phyloP scores from a whole-genome alignment of 805 yeast genomes.

The Myxozyma nipponensis region DNA sequence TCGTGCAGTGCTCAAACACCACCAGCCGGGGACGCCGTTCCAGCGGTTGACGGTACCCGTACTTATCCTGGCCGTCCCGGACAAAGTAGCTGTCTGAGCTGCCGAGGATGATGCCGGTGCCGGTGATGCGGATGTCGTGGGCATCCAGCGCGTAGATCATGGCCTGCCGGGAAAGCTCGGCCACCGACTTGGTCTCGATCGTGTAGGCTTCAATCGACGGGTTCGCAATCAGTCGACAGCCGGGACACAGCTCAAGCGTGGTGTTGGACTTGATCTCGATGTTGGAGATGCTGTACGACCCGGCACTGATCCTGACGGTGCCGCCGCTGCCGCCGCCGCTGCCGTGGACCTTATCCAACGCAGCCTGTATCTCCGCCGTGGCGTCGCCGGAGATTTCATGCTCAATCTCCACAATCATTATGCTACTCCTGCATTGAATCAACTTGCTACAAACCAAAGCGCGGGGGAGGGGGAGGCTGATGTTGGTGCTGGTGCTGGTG shows the following conservation, averaged over 20 bases:
- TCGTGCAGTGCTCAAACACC: neutral
- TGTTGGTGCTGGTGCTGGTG: too few species aligned
- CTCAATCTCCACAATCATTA: too few species aligned
- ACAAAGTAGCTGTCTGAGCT: neutral
- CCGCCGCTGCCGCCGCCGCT: neutral
- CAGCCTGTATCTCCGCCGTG: neutral
- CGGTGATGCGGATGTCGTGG: neutral
- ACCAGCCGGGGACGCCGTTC: neutral
- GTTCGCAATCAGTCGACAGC: neutral
- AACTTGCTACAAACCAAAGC: too few species aligned
- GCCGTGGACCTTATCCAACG: neutral
- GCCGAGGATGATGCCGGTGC: neutral
- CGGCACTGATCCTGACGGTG: neutral
- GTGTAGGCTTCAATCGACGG: neutral
- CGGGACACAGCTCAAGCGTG: neutral
- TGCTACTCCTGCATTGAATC: too few species aligned
- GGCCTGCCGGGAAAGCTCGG: neutral
- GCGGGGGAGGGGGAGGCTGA: too few species aligned
- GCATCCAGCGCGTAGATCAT: neutral
- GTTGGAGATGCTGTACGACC: neutral
- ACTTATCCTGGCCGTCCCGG: neutral
- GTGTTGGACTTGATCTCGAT: neutral
- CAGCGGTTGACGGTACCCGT: neutral
- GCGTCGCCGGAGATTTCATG: neutral
- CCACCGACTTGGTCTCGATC: neutral